Base-by-base conservation (phyloP, 768 basidiomycete genomes). In the Trametes cinnabarina region DNA sequence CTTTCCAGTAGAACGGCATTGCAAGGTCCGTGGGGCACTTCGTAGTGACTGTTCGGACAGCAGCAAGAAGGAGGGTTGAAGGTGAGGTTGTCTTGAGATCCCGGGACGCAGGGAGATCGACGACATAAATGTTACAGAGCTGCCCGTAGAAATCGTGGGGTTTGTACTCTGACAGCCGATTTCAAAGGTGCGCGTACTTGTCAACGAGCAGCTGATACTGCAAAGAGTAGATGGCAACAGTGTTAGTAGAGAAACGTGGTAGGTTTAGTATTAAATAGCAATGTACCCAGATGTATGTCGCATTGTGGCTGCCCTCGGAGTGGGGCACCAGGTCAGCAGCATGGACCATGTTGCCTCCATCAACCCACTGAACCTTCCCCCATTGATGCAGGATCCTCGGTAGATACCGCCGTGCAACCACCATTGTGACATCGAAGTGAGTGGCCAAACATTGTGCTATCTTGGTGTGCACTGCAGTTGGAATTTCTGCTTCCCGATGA, bases 151-250 rank as follows among this genome's bases (percentile, higher is more conserved):
- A n/a, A n/a, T n/a, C n/a, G n/a, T n/a, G n/a, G n/a, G n/a, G n/a
- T n/a, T n/a, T n/a, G n/a, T n/a, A n/a, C n/a, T n/a, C n/a, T n/a
- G n/a, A n/a, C n/a, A n/a, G n/a, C n/a, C n/a, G n/a, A n/a, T n/a
- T n/a, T n/a, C n/a, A n/a, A n/a, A n/a, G n/a, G n/a, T n/a, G n/a
- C n/a, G n/a, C n/a, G n/a, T n/a, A n/a, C n/a, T n/a, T n/a, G n/a
- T n/a, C n/a, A n/a, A n/a, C n/a, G n/a, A n/a, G 58, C 17, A 69
- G 40, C 30, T 73, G 66, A 58, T 75, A 75, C 74, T 75, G 34
- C 5, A 23, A 41, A 35, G 7, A 34, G 14, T 34, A 14, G 34
- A 34, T n/a, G n/a, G n/a, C 34, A 7, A 34, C 7, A 34, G 7
- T 14, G 14, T 34, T 14, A 34, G 34, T 34, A 34, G 34, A 34